Evolutionary conservation across 352 stramenopile species (phyloP).

Genomic region (Thraustotheca clavata): DNA sequence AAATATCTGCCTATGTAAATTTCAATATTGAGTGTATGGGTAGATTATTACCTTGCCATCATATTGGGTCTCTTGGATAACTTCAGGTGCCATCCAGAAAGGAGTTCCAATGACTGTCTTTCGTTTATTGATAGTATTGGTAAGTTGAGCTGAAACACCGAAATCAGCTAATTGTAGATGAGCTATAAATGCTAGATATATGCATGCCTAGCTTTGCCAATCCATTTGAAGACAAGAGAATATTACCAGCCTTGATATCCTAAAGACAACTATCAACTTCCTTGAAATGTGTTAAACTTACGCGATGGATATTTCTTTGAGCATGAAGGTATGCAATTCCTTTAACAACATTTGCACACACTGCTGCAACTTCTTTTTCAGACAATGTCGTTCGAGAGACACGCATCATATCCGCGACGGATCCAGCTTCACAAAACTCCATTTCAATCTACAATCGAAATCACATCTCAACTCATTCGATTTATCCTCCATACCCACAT

Average conservation of each 20-base stretch:
- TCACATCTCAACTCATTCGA: not conserved
- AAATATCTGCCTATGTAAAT: conserved; percentile 49
- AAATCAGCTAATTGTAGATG: conserved; percentile 72
- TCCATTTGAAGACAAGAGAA: conserved; percentile 62
- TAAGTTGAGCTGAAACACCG: conserved; percentile 85
- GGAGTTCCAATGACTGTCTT: conserved; percentile 85
- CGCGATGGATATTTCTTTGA: conserved; percentile 70
- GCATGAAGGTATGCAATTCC: conserved; percentile 77
- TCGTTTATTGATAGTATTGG: conserved; percentile 85
- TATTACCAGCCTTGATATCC: conserved; percentile 84
- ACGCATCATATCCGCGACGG: conserved; percentile 67
- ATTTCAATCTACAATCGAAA: conserved; percentile 60
- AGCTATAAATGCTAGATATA: not conserved
- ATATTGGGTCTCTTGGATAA: conserved; percentile 83
- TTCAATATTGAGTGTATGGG: not conserved
- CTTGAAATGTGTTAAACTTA: not conserved
- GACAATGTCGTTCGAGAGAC: conserved; percentile 38
- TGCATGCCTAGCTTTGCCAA: conserved; percentile 49
- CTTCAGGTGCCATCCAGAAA: conserved; percentile 89
- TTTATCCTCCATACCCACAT: conserved; percentile 32
- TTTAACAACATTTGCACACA: conserved; percentile 58
- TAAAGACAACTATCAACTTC: not conserved
- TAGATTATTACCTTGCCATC: conserved; percentile 40
- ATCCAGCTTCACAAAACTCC: conserved; percentile 83
- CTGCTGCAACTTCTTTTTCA: conserved; percentile 59